A percentile compares a stretch with the other conserved stretches of the same genome.
Evolutionary conservation across 1,284 basidiomycete genomes (phyloP).

Genomic region (Ganoderma sp.): DNA sequence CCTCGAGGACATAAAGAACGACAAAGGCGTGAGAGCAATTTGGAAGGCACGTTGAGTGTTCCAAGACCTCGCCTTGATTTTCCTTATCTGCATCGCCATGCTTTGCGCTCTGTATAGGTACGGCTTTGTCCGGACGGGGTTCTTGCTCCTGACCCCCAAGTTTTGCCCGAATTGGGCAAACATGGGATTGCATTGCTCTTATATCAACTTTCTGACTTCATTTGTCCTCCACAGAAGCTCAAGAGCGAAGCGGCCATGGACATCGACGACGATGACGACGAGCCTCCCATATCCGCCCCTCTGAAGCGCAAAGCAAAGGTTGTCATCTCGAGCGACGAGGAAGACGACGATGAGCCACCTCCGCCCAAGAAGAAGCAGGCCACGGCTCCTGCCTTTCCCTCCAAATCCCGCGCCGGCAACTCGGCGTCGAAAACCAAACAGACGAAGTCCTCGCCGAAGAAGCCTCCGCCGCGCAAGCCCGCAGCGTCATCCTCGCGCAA

Average conservation of each 20-base stretch:
- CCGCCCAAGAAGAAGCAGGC: slow-evolving; percentile 52
- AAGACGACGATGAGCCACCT: slow-evolving; percentile 33
- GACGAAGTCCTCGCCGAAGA: slow-evolving; percentile 18
- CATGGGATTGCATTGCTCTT: too few species aligned
- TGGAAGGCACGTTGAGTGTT: too few species aligned
- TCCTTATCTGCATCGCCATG: too few species aligned
- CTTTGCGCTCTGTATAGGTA: too few species aligned
- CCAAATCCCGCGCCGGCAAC: slow-evolving; percentile 35
- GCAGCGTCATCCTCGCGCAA: slow-evolving; percentile 19
- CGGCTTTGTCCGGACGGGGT: too few species aligned
- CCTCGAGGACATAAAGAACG: too few species aligned
- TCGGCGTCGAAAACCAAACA: slow-evolving; percentile 29
- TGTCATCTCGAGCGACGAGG: slow-evolving; percentile 43
- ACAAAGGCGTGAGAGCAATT: too few species aligned
- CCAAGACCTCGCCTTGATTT: too few species aligned
- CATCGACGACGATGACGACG: slow-evolving; percentile 34
- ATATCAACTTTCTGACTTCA: background rate
- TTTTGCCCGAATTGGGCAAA: too few species aligned
- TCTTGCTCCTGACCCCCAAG: too few species aligned
- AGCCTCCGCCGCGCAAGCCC: slow-evolving; percentile 8
- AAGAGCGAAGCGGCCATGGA: slow-evolving; percentile 39
- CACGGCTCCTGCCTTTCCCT: slow-evolving; percentile 35
- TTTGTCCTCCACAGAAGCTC: slow-evolving; percentile 24
- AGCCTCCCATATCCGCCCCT: slow-evolving; percentile 20
- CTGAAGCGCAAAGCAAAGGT: slow-evolving; percentile 42